Conservation (phyloP, 2,329 filamentous ascomycete genomes). For the Parasarocladium wereldwijsianum region DNA sequence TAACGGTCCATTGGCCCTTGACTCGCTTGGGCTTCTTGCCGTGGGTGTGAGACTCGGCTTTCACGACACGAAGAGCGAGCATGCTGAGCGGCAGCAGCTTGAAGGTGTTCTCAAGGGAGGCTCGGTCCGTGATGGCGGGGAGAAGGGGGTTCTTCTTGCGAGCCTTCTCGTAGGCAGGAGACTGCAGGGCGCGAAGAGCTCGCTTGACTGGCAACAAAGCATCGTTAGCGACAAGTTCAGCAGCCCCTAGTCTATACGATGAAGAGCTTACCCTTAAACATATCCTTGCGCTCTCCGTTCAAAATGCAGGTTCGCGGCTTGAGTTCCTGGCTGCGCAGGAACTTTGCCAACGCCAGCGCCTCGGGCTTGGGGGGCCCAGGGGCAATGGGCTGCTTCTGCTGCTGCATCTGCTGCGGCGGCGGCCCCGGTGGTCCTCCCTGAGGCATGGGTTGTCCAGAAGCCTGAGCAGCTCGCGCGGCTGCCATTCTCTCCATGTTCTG, state of each 20-base stretch:
- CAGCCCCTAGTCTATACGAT: no score
- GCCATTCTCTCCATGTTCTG: conserved; percentile 35
- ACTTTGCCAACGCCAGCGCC: conserved; percentile 78
- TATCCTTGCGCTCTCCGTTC: conserved; percentile 92
- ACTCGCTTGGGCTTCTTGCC: conserved; percentile 70
- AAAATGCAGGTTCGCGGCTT: conserved; percentile 87
- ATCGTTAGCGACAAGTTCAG: conserved; percentile 6
- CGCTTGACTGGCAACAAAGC: conserved; percentile 64
- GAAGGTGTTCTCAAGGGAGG: conserved; percentile 83
- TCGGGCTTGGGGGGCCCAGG: conserved; percentile 78
- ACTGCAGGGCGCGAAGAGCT: conserved; percentile 78
- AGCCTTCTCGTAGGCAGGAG: conserved; percentile 79
- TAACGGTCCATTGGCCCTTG: conserved; percentile 93
- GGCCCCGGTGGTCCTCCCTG: conserved; percentile 6
- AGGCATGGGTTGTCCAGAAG: conserved; percentile 10
- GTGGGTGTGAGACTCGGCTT: conserved; percentile 46
- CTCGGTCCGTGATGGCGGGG: conserved; percentile 75
- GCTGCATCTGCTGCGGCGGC: conserved; percentile 12
- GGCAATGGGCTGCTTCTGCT: conserved; percentile 49
- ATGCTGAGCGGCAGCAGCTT: conserved; percentile 91
- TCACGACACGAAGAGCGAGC: conserved; percentile 77
- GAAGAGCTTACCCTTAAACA: conserved; percentile 68
- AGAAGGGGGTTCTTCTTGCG: conserved; percentile 79
- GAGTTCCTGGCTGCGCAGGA: conserved; percentile 68
- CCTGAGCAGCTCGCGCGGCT: conserved; percentile 31